Evolutionary conservation across 2,329 filamentous ascomycete genomes (phyloP), one percentile per base, ranked within the genome.

Genomic region (Zymoseptoria brevis): DNA sequence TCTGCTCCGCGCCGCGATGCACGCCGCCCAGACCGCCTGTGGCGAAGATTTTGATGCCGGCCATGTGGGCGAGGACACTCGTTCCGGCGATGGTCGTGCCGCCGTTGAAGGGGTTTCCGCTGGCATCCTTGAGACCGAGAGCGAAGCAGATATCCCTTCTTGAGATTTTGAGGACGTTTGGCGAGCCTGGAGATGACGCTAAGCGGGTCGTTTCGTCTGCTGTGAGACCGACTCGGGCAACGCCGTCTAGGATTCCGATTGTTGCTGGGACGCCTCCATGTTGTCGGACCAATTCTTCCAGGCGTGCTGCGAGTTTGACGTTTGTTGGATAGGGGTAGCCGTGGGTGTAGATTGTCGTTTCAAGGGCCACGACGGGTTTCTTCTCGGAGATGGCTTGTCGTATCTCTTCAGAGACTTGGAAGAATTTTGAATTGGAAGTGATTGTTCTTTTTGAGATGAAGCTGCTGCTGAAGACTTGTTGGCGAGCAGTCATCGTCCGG

Each of bases 311-410:
- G 13, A 99, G 80, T 21, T 88, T 86, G 49, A 87, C 76, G 67
- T 89, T 90, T 26, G 87, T 83, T 0, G 87, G 87, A 66, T 87
- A 87, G 2, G 87, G 86, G 64, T 86, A 88, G 59, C 85, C 85
- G 75, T 99, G 94, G 1, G 94, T 99, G 75, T 99, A 97, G 67
- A 99, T 97, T 4, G 94, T 96, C 1, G 90, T 91, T 75, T 99
- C 94, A 4, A 99, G 81, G 16, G 93, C 94, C 9, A 99, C 92
- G 3, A 99, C 87, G 0, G 94, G 93, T 68, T 85, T 86, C 58
- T 86, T 85, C 11, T 84, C 82, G 50, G 83, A 79, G 53, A 96
- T 74, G 48, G 92, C 93, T 71, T 90, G 85, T 56, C 81, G 79
- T 11, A 99, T 87, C 74, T 97, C 93, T 55, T 93, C 87, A 0